Conservation (phyloP, 1,139 yeast genomes). For the Blastobotrys raffinosifermentans region DNA sequence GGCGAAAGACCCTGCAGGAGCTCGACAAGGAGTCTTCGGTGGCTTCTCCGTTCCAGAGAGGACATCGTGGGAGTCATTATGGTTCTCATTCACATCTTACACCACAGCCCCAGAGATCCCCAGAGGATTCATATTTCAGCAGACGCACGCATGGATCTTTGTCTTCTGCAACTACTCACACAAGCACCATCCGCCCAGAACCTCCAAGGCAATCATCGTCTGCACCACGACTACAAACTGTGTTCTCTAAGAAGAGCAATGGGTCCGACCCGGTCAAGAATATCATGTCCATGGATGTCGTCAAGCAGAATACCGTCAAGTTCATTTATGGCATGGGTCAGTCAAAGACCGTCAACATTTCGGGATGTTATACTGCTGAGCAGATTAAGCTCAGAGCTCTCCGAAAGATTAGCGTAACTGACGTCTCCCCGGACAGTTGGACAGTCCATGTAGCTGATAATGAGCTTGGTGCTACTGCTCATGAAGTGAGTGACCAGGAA, state of each 20-base stretch:
- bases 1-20: conserved; percentile 15
- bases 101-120: conserved; percentile 6
- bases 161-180: conserved; percentile 2
- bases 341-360: conserved; percentile 64
- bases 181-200: not conserved
- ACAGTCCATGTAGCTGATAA: conserved; percentile 42
- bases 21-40: conserved; percentile 17
- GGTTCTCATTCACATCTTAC: conserved; percentile 1
- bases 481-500: conserved; percentile 67
- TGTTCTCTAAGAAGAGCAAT: conserved; percentile 2
- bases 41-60: conserved; percentile 23
- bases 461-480: conserved; percentile 37
- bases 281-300: conserved; percentile 26
- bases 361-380: conserved; percentile 77
- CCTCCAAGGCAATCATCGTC: not conserved
- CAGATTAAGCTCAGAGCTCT: conserved; percentile 69
- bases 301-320: conserved; percentile 46
- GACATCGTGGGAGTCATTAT: too few species aligned
- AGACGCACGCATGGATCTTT: conserved; percentile 1
- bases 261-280: conserved; percentile 13
- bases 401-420: conserved; percentile 46
- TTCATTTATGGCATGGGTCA: conserved; percentile 60
- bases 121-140: conserved; percentile 18
- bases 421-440: conserved; percentile 46
- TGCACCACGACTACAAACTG: conserved; percentile 4